Conservation (phyloP, 495 filamentous ascomycete species). For the Tirmania nivea region DNA sequence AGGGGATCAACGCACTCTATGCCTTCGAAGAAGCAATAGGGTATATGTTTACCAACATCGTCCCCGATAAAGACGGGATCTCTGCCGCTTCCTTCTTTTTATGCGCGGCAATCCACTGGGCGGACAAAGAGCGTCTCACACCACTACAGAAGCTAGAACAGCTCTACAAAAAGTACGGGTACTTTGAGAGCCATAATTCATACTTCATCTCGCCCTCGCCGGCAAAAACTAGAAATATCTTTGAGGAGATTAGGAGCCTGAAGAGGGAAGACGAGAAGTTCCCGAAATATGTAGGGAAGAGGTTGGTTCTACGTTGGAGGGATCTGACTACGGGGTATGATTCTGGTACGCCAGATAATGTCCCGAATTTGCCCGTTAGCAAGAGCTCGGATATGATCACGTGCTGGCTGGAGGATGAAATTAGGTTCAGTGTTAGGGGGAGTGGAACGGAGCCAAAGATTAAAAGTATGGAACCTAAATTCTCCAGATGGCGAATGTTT, state of each 20-base stretch:
- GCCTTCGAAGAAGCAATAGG: constrained; percentile 56
- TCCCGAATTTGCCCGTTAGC: constrained; percentile 38
- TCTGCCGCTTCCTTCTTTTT: constrained; percentile 44
- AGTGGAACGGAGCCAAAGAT: constrained; percentile 55
- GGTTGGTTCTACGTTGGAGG: constrained; percentile 39
- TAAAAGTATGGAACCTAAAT: constrained; percentile 26
- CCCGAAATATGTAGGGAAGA: constrained; percentile 26
- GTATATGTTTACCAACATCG: constrained; percentile 48
- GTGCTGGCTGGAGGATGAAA: constrained; percentile 34
- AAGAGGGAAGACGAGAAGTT: constrained; percentile 21
- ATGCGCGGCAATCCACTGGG: constrained; percentile 21
- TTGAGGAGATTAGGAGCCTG: constrained; percentile 31
- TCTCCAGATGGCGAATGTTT: not conserved
- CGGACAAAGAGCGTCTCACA: constrained; percentile 32
- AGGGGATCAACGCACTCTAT: constrained; percentile 31
- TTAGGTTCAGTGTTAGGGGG: constrained; percentile 43
- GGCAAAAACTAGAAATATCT: constrained; percentile 30
- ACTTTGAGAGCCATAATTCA: constrained; percentile 44
- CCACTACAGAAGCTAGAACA: constrained; percentile 37
- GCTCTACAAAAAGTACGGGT: constrained; percentile 39
- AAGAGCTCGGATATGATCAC: constrained; percentile 47
- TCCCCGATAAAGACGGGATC: constrained; percentile 51
- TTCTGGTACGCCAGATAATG: constrained; percentile 30
- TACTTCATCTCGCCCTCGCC: constrained; percentile 42
- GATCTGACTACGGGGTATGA: constrained; percentile 48